Conservation (phyloP, 2,329 filamentous ascomycete genomes). For the Trichoderma arundinaceum region DNA sequence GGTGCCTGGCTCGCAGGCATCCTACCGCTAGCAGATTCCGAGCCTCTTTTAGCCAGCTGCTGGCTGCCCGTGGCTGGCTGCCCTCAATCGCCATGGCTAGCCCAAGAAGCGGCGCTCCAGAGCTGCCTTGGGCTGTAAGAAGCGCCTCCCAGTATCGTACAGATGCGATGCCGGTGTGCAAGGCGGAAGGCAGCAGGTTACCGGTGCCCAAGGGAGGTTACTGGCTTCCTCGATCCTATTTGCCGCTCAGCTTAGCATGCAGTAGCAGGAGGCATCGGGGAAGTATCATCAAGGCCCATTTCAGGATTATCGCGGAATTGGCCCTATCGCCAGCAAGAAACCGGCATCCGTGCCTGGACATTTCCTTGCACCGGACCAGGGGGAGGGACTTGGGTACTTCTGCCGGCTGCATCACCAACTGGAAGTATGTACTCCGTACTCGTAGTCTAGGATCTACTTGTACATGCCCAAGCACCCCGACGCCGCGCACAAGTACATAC, state of each 20-base stretch:
- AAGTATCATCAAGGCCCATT: background rate
- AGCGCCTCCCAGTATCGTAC: background rate
- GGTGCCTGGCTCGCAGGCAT: background rate
- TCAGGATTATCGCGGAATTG: background rate
- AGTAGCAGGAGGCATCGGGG: background rate
- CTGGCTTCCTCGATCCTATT: no score
- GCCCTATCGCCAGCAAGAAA: background rate
- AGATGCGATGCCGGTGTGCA: background rate
- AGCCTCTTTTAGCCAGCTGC: no score
- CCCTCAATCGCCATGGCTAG: no score
- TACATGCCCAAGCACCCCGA: background rate
- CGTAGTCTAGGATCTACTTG: no score
- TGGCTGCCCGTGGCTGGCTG: no score
- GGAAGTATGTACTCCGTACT: background rate
- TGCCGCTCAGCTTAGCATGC: no score
- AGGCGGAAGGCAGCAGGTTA: background rate
- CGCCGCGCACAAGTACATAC: background rate
- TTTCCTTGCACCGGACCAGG: no score
- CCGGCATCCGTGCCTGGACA: background rate
- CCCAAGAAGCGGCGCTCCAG: no score
- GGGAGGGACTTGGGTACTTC: no score
- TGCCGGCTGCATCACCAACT: background rate
- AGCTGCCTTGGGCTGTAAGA: no score
- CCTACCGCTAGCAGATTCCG: background rate
- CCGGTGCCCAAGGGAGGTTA: no score